Conservation (phyloP, 805 yeast species). For the Starmerella scarabaei region DNA sequence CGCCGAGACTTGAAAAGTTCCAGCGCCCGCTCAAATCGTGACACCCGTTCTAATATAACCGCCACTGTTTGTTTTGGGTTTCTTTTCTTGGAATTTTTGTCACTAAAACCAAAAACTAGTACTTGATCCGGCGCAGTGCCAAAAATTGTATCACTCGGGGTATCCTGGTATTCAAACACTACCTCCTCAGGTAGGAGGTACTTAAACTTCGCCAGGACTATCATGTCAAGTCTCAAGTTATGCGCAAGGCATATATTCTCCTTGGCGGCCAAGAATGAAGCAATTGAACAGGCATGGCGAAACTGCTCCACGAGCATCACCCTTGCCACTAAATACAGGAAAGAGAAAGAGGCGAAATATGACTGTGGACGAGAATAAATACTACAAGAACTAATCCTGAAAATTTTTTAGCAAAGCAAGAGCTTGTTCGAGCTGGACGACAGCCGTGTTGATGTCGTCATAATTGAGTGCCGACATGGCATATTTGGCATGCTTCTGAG, state of each 20-base stretch:
- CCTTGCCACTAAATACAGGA: no score
- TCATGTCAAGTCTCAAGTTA: constrained; percentile 27
- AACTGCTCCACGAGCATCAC: constrained; percentile 8
- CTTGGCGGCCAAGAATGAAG: constrained; percentile 15
- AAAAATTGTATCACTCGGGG: constrained; percentile 32
- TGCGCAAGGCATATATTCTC: constrained; percentile 16
- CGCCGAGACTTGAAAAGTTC: constrained; percentile 4
- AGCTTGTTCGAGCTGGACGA: constrained; percentile 40
- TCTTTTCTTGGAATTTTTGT: constrained; percentile 38
- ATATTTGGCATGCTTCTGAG: constrained; percentile 54
- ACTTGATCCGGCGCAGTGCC: constrained; percentile 35
- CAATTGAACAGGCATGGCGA: constrained; percentile 10
- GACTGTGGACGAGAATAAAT: no score
- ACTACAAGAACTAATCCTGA: no score
- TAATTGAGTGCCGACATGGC: constrained; percentile 64
- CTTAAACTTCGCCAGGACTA: constrained; percentile 54
- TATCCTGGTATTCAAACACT: constrained; percentile 64
- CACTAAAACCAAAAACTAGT: constrained; percentile 63
- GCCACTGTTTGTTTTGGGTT: constrained; percentile 2
- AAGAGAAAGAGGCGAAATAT: no score
- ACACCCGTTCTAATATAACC: constrained; percentile 12
- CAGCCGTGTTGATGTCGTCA: constrained; percentile 56
- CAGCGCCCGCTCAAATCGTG: constrained; percentile 12
- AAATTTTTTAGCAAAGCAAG: constrained; percentile 30
- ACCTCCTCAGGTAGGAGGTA: constrained; percentile 56